Conservation (phyloP, 2,329 filamentous ascomycete species). For the Sarocladium brachiariae region DNA sequence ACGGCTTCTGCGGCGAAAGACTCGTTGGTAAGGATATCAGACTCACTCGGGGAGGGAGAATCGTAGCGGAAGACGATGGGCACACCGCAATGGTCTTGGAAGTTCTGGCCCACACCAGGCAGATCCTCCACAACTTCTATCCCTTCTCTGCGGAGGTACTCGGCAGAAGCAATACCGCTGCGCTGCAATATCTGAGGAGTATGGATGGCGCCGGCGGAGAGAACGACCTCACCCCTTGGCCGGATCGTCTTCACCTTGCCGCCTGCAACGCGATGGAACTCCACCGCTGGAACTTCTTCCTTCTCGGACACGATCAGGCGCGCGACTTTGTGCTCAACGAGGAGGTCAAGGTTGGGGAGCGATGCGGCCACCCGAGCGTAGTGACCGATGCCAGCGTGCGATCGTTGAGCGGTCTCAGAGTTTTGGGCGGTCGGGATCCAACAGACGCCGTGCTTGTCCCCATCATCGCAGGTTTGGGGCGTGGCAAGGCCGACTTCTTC, state of each 20-base stretch:
- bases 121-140: slow-evolving; percentile 39
- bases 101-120: slow-evolving; percentile 51
- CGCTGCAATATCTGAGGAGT: slow-evolving; percentile 45
- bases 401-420: slow-evolving; percentile 20
- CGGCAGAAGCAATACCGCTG: slow-evolving; percentile 39
- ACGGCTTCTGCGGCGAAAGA: slow-evolving; percentile 26
- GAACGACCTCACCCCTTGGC: slow-evolving; percentile 37
- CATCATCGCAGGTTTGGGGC: slow-evolving; percentile 20
- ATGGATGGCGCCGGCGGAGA: slow-evolving; percentile 43
- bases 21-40: slow-evolving; percentile 19
- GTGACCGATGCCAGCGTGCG: slow-evolving; percentile 24
- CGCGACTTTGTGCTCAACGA: slow-evolving; percentile 23
- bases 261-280: slow-evolving; percentile 17
- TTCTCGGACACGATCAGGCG: slow-evolving; percentile 17
- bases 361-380: slow-evolving; percentile 19
- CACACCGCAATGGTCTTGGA: slow-evolving; percentile 46
- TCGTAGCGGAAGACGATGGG: slow-evolving; percentile 14
- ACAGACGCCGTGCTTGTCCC: slow-evolving; percentile 25
- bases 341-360: slow-evolving; percentile 19
- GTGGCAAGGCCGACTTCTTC: slow-evolving; percentile 20
- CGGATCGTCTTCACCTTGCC: slow-evolving; percentile 15
- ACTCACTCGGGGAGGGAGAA: slow-evolving; percentile 15
- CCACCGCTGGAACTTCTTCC: slow-evolving; percentile 13
- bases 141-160: slow-evolving; percentile 33
- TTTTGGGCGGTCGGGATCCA: slow-evolving; percentile 24